Evolutionary conservation across 2,329 filamentous ascomycete genomes (phyloP), one percentile per base, ranked within the genome.

Genomic region (Fusarium haematococcum): DNA sequence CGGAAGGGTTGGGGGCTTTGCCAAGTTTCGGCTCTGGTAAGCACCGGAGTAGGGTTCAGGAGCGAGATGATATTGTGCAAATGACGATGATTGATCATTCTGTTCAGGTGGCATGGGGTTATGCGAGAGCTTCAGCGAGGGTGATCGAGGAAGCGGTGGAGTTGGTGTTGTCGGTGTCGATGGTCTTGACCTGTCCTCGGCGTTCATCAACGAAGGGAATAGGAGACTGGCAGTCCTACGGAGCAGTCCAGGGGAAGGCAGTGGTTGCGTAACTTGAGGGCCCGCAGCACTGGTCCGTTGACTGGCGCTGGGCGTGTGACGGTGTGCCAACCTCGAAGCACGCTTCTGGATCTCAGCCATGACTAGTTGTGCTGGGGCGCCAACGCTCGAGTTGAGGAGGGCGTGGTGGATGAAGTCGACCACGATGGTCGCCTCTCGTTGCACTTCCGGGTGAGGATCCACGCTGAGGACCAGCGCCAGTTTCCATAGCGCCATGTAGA

Each of bases 401-500:
- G 91, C 89, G 60, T 93, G 89, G 79, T 98, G 92, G 30, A 98
- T 89, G 78, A 93, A 94, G 82, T 99, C 97, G 33, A 97, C 91
- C 52, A 98, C 91, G n/a, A 93, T 88, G 7, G 91, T 92, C 11
- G 95, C 96, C 81, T 97, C 94, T 74, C 93, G 90, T 72, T 97
- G 94, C 37, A 98, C 94, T 80, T 98, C 96, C 2, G 96, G 95
- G 80, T 98, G 95, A 45, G 97, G 96, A 80, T 99, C 97, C 20
- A 97, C 94, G 52, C 95, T 96, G 82, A 98, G 88, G 71, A 97
- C 94, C 68, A 98, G 86, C 50, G 97, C 88, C 79, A 98, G 94
- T 81, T 97, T 97, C 97, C 97, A 99, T 71, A 97, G 93, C 1
- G 95, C 94, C 33, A 95, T 93, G 81, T 97, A 98, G 20, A 98